Conservation (phyloP, 2,329 filamentous ascomycete genomes). For the Incumbomyces delicatus region DNA sequence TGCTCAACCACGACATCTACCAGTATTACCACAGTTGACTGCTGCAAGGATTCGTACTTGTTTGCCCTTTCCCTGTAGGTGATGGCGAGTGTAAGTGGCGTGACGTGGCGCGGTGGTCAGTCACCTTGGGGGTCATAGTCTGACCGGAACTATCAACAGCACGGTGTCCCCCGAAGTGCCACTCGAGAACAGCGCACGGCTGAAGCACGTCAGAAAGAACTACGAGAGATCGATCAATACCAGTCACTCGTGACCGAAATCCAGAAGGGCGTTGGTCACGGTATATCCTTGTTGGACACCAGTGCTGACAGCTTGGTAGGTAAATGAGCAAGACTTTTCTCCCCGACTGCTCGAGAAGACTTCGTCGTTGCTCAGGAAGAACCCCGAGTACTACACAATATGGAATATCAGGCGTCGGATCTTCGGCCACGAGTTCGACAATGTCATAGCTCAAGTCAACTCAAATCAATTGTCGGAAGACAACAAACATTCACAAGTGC, state of each 20-base stretch:
- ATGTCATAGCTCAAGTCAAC: slow-evolving; percentile 14
- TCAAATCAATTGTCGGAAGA: slow-evolving; percentile 21
- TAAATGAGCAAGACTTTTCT: slow-evolving; percentile 31
- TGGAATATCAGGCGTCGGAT: slow-evolving; percentile 55
- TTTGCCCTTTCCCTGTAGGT: background rate
- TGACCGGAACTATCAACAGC: slow-evolving; percentile 42
- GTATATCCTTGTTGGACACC: background rate
- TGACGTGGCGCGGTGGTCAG: background rate
- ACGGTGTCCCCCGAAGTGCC: slow-evolving; percentile 67
- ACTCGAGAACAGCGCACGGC: slow-evolving; percentile 52
- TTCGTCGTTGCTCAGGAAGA: slow-evolving; percentile 34
- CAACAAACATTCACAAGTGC: slow-evolving; percentile 26
- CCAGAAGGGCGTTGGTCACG: slow-evolving; percentile 47
- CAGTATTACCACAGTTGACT: no score
- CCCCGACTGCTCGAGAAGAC: slow-evolving; percentile 34
- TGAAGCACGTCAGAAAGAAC: slow-evolving; percentile 61
- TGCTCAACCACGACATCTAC: no score
- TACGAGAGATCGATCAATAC: slow-evolving; percentile 67
- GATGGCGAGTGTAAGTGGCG: slow-evolving; percentile 18
- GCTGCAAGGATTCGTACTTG: no score
- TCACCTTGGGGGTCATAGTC: no score
- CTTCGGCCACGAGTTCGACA: slow-evolving; percentile 19
- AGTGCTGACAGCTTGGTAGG: slow-evolving; percentile 22
- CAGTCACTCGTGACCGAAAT: slow-evolving; percentile 60
- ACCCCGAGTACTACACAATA: slow-evolving; percentile 41